Evolutionary conservation across 164 flowering plant genomes (phyloP), one percentile per base, ranked within the genome.

Genomic region (Hamamelis virginiana): DNA sequence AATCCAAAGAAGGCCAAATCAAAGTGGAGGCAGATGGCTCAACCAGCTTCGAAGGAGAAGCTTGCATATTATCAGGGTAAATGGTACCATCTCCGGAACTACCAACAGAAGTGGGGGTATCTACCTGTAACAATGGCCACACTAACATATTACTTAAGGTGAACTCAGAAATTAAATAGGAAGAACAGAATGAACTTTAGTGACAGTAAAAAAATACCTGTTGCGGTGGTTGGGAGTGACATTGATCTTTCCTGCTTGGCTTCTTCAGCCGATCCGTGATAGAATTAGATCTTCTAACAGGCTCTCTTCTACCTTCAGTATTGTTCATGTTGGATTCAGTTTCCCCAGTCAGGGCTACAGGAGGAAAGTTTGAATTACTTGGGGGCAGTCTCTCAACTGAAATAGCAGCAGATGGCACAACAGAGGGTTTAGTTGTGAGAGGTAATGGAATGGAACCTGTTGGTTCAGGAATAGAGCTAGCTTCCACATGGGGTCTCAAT

Each of bases 181-280:
- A 1, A 16, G 10, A 27, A 38, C 46, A 21, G 33, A 71, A 47
- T 13, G 28, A 15, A 33, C 45, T 26, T 19, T 33, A 33, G 41
- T 33, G 6, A 33, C 41, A 14, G 59, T 19, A 68, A 66, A 27
- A 60, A 15, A 70, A 25, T 77, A 91, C 97, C 93, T 88, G 89
- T 47, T 76, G 68, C 61, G 69, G 77, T 21, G 69, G 38, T 50
- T 83, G 85, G n/a, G 51, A 18, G 13, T 80, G 65, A 38, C 72
- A 2, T 33, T 33, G 41, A 33, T 33, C 89, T 68, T 75, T 82
- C 27, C 48, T 82, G 18, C 59, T 77, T 14, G 58, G 59, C 68
- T 76, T 78, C 72, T 86, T 81, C 73, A 71, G 86, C 64, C 80
- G 74, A 59, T 87, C 91, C 66, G 80, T 78, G 0, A 80, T 71